These are phyloP conservation scores for Laguncularia racemosa DNA, from an alignment of 345 rosid genomes.

Conservation along the genomic window DNA sequence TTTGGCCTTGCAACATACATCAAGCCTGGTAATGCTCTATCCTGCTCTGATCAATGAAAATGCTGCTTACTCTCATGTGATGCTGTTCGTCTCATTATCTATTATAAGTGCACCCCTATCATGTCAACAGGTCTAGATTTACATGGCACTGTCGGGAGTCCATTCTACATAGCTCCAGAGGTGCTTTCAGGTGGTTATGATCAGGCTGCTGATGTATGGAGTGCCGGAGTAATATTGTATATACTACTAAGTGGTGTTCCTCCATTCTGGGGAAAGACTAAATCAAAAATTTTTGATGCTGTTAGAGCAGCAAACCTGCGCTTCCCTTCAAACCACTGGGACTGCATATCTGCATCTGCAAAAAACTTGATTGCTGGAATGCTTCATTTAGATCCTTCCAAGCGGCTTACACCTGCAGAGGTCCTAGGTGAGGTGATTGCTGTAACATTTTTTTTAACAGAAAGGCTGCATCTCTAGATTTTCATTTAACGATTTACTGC, in stretches of 20 bases:
- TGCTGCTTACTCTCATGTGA: not conserved
- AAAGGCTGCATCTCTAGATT: not conserved
- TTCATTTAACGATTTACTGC: not conserved
- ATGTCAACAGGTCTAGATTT: slow-evolving; percentile 39
- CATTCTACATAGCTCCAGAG: slow-evolving; percentile 71
- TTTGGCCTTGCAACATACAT: slow-evolving; percentile 72
- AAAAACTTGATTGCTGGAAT: slow-evolving; percentile 59
- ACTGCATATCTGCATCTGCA: slow-evolving; percentile 49
- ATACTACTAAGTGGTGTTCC: slow-evolving; percentile 60
- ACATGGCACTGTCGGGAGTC: slow-evolving; percentile 63
- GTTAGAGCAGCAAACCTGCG: slow-evolving; percentile 69
- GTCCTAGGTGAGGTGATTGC: slow-evolving; percentile 42
- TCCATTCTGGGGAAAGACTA: slow-evolving; percentile 75
- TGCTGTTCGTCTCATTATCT: not conserved
- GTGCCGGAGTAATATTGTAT: slow-evolving; percentile 64
- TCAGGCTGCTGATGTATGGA: slow-evolving; percentile 69
- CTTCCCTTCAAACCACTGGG: slow-evolving; percentile 68
- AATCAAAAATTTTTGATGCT: slow-evolving; percentile 75
- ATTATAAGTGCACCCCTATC: not conserved
- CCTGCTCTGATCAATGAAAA: slow-evolving; percentile 36
- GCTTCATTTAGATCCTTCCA: slow-evolving; percentile 67
- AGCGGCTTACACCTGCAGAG: slow-evolving; percentile 55
- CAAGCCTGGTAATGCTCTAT: slow-evolving; percentile 35
- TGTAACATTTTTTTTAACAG: not conserved
- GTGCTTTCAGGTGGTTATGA: slow-evolving; percentile 53